These are phyloP conservation scores for Calonectria pteridis DNA, from an alignment of 2,329 filamentous ascomycete genomes.

Conservation along the genomic window DNA sequence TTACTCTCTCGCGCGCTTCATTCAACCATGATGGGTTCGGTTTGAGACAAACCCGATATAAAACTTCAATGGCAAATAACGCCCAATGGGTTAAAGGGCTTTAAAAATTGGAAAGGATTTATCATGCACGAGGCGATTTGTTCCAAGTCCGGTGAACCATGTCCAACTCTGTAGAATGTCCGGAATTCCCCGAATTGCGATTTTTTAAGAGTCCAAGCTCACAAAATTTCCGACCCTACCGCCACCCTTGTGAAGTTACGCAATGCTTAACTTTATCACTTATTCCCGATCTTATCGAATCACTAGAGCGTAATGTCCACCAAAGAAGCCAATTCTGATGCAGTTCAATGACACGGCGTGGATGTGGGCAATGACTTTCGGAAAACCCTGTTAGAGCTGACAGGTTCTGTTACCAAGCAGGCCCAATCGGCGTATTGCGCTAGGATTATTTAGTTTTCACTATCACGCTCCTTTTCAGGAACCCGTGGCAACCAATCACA, in stretches of 20 bases:
- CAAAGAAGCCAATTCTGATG: neutral
- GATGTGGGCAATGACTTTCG: neutral
- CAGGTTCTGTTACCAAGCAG: neutral
- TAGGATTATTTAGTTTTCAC: neutral
- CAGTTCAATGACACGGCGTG: neutral
- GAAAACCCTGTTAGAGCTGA: neutral
- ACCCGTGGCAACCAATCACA: neutral
- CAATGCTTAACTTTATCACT: neutral
- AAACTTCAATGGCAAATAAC: too few relatives aligned
- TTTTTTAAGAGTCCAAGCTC: neutral
- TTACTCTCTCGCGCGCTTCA: neutral
- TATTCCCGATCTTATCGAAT: neutral
- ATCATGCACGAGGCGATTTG: too few relatives aligned
- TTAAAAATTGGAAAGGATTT: neutral
- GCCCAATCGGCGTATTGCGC: neutral
- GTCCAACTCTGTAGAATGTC: neutral
- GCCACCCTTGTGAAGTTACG: neutral
- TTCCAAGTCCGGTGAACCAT: neutral
- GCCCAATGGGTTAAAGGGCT: neutral
- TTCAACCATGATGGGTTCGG: neutral
- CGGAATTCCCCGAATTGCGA: neutral
- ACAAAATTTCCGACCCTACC: neutral
- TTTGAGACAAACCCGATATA: neutral
- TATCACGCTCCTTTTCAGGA: neutral
- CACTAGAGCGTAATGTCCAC: too few relatives aligned